These are phyloP conservation scores for Neonectria faginata DNA, from an alignment of 2,329 filamentous ascomycete species.

Conservation along the genomic window DNA sequence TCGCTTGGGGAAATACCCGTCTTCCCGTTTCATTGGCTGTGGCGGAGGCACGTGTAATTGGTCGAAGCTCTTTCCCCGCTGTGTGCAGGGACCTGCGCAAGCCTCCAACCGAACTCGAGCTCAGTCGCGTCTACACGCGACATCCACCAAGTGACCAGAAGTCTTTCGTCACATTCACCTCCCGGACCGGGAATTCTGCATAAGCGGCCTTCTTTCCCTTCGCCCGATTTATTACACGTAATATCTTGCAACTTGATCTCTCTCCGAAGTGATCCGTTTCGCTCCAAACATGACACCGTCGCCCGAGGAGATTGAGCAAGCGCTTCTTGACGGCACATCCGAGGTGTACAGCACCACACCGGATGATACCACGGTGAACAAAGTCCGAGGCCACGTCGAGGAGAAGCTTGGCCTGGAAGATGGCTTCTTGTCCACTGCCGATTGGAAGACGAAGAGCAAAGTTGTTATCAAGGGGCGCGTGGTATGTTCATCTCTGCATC, in stretches of 20 bases:
- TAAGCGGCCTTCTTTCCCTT: background rate
- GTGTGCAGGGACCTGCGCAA: slow-evolving; percentile 20
- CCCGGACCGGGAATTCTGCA: slow-evolving; percentile 5
- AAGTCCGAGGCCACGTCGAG: slow-evolving; percentile 65
- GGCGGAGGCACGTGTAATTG: slow-evolving; percentile 30
- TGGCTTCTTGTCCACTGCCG: slow-evolving; percentile 60
- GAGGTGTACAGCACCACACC: slow-evolving; percentile 58
- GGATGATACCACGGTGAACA: slow-evolving; percentile 67
- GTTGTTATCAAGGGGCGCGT: slow-evolving; percentile 64
- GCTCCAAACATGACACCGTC: slow-evolving; percentile 55
- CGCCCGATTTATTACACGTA: background rate
- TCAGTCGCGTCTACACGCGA: slow-evolving; percentile 30
- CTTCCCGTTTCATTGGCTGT: slow-evolving; percentile 17
- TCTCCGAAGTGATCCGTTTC: background rate
- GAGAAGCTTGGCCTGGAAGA: slow-evolving; percentile 60
- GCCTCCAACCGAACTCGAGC: slow-evolving; percentile 20
- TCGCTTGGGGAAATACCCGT: background rate
- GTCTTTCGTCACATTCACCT: slow-evolving; percentile 8
- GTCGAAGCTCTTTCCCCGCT: slow-evolving; percentile 36
- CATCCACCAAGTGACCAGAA: slow-evolving; percentile 17
- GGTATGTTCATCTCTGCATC: slow-evolving; percentile 55
- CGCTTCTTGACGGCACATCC: slow-evolving; percentile 60
- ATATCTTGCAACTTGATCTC: background rate
- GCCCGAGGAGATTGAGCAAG: slow-evolving; percentile 56
- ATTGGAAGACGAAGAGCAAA: slow-evolving; percentile 72